Percentiles rank a stretch among this genome's conserved stretches.
These are phyloP conservation scores for Globisporangium heterothallicum DNA, from an alignment of 352 stramenopile species.

Conservation along the genomic window DNA sequence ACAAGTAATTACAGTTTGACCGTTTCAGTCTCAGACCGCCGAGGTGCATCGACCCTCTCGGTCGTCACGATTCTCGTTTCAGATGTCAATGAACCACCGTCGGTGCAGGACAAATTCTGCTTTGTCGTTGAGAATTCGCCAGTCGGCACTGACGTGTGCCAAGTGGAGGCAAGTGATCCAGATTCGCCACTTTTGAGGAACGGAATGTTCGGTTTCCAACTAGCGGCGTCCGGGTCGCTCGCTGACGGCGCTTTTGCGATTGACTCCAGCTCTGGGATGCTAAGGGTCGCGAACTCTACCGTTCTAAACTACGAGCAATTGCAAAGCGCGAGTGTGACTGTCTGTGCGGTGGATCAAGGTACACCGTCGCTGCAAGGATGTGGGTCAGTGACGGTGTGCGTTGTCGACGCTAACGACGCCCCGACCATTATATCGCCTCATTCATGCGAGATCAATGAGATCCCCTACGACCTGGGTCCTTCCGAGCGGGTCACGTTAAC, in stretches of 20 bases:
- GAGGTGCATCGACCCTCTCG: background rate
- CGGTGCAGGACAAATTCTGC: slow-evolving; percentile 2
- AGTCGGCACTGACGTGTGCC: background rate
- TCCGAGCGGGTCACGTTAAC: background rate
- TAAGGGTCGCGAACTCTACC: slow-evolving; percentile 4
- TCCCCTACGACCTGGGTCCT: slow-evolving; percentile 7
- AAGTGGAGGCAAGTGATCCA: background rate
- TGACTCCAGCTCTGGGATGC: slow-evolving; percentile 3
- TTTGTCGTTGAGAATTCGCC: slow-evolving; percentile 5
- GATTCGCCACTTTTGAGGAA: background rate
- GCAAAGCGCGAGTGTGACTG: background rate
- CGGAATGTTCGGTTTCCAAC: slow-evolving; percentile 4
- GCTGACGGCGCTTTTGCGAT: background rate
- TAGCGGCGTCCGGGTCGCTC: background rate
- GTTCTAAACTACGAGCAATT: slow-evolving; percentile 3
- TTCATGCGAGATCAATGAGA: slow-evolving; percentile 1
- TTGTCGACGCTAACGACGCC: slow-evolving; percentile 6
- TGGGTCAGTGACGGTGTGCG: background rate
- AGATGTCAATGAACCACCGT: slow-evolving; percentile 6
- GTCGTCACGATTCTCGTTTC: slow-evolving; percentile 1
- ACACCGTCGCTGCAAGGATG: slow-evolving; percentile 1
- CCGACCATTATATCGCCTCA: slow-evolving; percentile 1
- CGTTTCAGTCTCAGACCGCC: slow-evolving; percentile 1
- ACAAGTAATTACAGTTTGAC: slow-evolving; percentile 2
- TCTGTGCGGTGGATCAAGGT: slow-evolving; percentile 8